phyloP scores from a whole-genome alignment of 1,139 yeast genomes.

The Kurtzmaniella quercitrusa region DNA sequence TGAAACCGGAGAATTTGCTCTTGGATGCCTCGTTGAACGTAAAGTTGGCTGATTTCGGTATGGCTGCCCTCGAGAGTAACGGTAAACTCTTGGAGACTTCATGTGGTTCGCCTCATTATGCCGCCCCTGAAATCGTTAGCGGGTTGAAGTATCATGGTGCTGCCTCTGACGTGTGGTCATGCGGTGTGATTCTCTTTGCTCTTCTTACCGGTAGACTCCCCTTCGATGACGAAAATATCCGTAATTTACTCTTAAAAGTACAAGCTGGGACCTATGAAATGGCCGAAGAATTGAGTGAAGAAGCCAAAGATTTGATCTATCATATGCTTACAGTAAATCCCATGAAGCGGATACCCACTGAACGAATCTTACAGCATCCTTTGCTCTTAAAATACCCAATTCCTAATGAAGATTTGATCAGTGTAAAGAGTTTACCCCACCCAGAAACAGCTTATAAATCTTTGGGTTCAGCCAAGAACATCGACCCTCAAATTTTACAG shows the following conservation, averaged over 20 bases:
- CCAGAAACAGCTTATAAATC: conserved; percentile 57
- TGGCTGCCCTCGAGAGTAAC: conserved; percentile 79
- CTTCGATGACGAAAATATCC: conserved; percentile 75
- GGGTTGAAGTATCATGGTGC: conserved; percentile 78
- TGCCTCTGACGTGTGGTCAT: conserved; percentile 83
- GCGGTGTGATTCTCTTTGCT: conserved; percentile 79
- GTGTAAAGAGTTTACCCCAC: conserved; percentile 55
- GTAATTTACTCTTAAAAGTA: conserved; percentile 64
- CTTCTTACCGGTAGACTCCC: conserved; percentile 75
- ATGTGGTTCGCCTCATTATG: conserved; percentile 86
- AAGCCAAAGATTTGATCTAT: conserved; percentile 67
- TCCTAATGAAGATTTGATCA: conserved; percentile 46
- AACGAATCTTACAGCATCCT: conserved; percentile 74
- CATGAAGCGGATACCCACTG: conserved; percentile 65
- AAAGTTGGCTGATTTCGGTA: conserved; percentile 81
- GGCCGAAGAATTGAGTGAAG: conserved; percentile 61
- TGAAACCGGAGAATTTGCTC: conserved; percentile 73
- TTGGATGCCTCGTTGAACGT: conserved; percentile 64
- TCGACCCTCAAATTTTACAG: conserved; percentile 61
- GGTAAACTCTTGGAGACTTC: conserved; percentile 71
- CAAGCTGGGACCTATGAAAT: conserved; percentile 72
- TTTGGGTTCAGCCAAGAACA: conserved; percentile 41
- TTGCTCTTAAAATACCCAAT: conserved; percentile 59
- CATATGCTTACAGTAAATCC: conserved; percentile 82
- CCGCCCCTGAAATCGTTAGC: conserved; percentile 81